phyloP scores from a whole-genome alignment of 2,329 filamentous ascomycete species.

The Exophiala spinifera region DNA sequence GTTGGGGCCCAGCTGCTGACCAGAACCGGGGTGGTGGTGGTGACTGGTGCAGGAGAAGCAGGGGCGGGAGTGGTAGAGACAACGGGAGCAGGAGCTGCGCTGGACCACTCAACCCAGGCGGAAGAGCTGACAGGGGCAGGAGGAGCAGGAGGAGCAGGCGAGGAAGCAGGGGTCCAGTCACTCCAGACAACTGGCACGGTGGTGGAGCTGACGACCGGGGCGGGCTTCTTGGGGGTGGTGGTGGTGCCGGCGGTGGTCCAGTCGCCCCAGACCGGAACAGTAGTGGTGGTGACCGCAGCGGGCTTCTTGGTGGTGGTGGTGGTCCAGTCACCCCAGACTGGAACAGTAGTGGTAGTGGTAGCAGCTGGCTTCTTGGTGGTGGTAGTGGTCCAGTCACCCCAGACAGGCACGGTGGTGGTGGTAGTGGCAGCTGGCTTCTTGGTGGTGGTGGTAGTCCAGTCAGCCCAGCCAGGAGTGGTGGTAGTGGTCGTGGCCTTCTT shows the following conservation, averaged over 20 bases:
- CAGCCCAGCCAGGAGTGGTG: background rate
- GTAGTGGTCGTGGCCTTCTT: conserved; percentile 4
- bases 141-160: background rate
- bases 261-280: background rate
- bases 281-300: background rate
- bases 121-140: background rate
- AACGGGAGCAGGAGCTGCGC: conserved; percentile 2
- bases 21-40: conserved; percentile 2
- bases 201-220: conserved; percentile 1
- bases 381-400: background rate
- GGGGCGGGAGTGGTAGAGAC: conserved; percentile 1
- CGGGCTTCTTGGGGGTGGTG: background rate
- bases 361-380: background rate
- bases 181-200: background rate
- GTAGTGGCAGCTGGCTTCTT: background rate
- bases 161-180: conserved; percentile 1
- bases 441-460: conserved; percentile 8
- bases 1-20: conserved; percentile 11
- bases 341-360: background rate
- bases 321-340: background rate
- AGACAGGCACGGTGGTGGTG: background rate
- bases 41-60: conserved; percentile 5
- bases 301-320: conserved; percentile 1
- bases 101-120: conserved; percentile 10
- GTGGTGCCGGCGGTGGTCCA: background rate